Evolutionary conservation across 805 yeast genomes (phyloP).

Genomic region (Ogataea polymorpha): DNA sequence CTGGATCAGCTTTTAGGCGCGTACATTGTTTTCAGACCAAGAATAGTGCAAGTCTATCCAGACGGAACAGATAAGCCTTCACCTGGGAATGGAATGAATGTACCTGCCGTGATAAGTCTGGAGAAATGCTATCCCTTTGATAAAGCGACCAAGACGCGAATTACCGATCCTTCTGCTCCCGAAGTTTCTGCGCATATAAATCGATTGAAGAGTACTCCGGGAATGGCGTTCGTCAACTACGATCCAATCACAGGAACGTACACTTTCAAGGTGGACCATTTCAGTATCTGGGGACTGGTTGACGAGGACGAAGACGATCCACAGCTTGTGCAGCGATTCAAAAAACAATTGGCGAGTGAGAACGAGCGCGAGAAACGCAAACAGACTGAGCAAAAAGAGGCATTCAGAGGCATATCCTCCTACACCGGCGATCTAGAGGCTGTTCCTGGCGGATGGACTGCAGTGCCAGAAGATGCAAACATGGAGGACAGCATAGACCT

Average conservation of each 20-base stretch:
- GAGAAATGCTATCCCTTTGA: conserved; percentile 56
- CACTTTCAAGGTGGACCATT: conserved; percentile 85
- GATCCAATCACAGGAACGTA: conserved; percentile 72
- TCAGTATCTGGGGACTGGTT: conserved; percentile 89
- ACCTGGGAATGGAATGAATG: conserved; percentile 66
- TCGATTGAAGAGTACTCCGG: conserved; percentile 51
- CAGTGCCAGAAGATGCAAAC: conserved; percentile 8
- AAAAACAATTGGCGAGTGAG: conserved; percentile 27
- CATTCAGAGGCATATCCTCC: conserved; percentile 23
- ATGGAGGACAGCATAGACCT: conserved; percentile 8
- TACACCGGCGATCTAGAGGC: conserved; percentile 24
- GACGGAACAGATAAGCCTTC: conserved; percentile 52
- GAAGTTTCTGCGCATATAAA: conserved; percentile 48
- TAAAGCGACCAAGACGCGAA: conserved; percentile 24
- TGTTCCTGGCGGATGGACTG: conserved; percentile 34
- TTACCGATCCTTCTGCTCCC: conserved; percentile 33
- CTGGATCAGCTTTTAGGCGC: conserved; percentile 40
- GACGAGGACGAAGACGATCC: conserved; percentile 61
- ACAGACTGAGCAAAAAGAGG: conserved; percentile 15
- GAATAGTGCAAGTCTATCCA: conserved; percentile 62
- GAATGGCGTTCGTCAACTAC: conserved; percentile 77
- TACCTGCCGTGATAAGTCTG: conserved; percentile 70
- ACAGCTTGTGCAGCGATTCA: conserved; percentile 34
- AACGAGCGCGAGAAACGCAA: conserved; percentile 17
- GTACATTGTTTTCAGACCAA: conserved; percentile 45